Conservation (phyloP, 768 basidiomycete species). For the Lactarius trivialis region DNA sequence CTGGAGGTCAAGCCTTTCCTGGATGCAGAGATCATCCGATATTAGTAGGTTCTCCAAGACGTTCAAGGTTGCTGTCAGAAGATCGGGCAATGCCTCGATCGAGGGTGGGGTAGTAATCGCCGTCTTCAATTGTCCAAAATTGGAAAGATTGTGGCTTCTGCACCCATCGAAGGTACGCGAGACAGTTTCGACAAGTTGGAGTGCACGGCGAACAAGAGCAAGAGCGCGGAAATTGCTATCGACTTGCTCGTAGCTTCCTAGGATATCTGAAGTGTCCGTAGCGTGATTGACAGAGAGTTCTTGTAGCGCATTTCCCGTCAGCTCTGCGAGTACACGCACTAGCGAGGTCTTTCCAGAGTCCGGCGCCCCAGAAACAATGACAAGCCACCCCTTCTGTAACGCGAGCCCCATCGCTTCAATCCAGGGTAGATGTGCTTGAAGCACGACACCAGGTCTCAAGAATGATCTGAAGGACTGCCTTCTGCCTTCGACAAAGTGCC, state of each 20-base stretch:
- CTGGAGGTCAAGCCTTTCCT: slow-evolving; percentile 11
- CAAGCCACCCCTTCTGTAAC: slow-evolving; percentile 73
- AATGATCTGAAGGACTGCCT: slow-evolving; percentile 28
- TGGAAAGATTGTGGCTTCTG: slow-evolving; percentile 1
- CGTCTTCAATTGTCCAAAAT: slow-evolving; percentile 2
- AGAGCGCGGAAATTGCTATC: slow-evolving; percentile 42
- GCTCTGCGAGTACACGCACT: slow-evolving; percentile 60
- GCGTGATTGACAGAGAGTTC: slow-evolving; percentile 79
- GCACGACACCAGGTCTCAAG: slow-evolving; percentile 41
- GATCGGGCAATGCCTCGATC: slow-evolving; percentile 11
- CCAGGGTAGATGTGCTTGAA: slow-evolving; percentile 56
- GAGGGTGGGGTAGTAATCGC: neutral
- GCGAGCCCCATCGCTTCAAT: slow-evolving; percentile 74
- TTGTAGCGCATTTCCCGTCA: slow-evolving; percentile 59
- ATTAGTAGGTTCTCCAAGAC: slow-evolving; percentile 29
- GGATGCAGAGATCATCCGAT: slow-evolving; percentile 3
- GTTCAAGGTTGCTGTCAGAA: slow-evolving; percentile 26
- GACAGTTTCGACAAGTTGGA: slow-evolving; percentile 35
- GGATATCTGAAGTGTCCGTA: slow-evolving; percentile 88
- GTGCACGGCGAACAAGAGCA: slow-evolving; percentile 36
- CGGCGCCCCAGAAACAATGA: slow-evolving; percentile 76
- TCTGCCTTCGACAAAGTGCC: slow-evolving; percentile 45
- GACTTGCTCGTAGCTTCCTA: slow-evolving; percentile 94
- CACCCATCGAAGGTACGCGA: slow-evolving; percentile 32
- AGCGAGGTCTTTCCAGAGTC: slow-evolving; percentile 76